Conservation (phyloP, 2,329 filamentous ascomycete species). For the Aureobasidium pullulans region DNA sequence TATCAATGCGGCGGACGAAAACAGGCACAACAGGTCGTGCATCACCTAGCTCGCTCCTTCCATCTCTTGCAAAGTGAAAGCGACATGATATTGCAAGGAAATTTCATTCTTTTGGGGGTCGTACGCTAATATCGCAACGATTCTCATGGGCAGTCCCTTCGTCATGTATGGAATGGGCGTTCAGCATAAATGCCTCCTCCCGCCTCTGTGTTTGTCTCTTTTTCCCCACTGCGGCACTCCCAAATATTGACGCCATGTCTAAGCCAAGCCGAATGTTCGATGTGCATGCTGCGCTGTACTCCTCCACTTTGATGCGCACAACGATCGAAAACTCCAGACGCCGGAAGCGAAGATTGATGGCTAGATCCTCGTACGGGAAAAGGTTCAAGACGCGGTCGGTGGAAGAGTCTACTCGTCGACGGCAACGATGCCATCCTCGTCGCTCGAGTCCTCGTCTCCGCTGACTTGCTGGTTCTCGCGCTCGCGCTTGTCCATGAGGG, state of each 20-base stretch:
- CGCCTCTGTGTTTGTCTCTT: background rate
- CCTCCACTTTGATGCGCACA: background rate
- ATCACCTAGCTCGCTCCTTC: background rate
- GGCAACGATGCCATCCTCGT: slow-evolving; percentile 75
- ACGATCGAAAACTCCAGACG: slow-evolving; percentile 8
- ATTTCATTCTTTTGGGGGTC: slow-evolving; percentile 13
- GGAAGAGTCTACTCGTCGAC: slow-evolving; percentile 22
- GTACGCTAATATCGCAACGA: slow-evolving; percentile 12
- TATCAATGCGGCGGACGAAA: too few relatives aligned
- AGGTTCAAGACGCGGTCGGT: background rate
- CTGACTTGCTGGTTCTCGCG: slow-evolving; percentile 96
- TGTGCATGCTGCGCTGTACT: slow-evolving; percentile 10
- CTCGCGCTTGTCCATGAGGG: slow-evolving; percentile 98
- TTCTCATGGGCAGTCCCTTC: background rate
- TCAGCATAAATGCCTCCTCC: slow-evolving; percentile 10
- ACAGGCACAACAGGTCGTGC: too few relatives aligned
- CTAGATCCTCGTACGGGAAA: background rate
- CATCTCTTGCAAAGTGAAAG: background rate
- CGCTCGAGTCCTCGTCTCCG: slow-evolving; percentile 91
- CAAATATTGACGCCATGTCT: slow-evolving; percentile 3
- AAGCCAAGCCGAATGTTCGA: slow-evolving; percentile 5
- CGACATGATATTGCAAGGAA: background rate
- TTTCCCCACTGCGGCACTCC: background rate
- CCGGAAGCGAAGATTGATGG: slow-evolving; percentile 5
- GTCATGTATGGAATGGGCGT: slow-evolving; percentile 7